phyloP scores from a whole-genome alignment of 2,329 filamentous ascomycete genomes.

The Chrysoporthe deuterocubensis region DNA sequence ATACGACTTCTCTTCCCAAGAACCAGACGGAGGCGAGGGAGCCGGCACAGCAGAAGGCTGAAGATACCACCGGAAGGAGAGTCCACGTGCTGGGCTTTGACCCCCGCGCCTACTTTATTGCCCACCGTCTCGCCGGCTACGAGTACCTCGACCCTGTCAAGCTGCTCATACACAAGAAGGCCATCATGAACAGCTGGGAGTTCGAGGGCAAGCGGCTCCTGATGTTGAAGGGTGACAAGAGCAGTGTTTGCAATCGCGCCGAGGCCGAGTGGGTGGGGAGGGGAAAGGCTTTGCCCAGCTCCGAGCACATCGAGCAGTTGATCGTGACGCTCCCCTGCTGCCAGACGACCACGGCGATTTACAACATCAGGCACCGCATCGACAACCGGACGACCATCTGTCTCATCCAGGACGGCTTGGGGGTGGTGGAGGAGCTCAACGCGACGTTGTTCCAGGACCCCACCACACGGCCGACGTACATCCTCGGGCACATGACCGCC shows the following conservation, averaged over 20 bases:
- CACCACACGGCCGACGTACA: constrained; percentile 70
- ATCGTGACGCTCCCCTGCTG: constrained; percentile 39
- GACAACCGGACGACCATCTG: constrained; percentile 41
- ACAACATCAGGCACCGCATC: constrained; percentile 36
- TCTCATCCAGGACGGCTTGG: constrained; percentile 56
- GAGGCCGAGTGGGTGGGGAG: constrained; percentile 33
- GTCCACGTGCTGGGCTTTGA: constrained; percentile 28
- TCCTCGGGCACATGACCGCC: constrained; percentile 67
- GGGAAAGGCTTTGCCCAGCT: constrained; percentile 18
- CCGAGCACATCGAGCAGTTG: constrained; percentile 34
- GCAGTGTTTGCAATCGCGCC: constrained; percentile 28
- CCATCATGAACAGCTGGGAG: constrained; percentile 35
- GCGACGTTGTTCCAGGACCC: constrained; percentile 70
- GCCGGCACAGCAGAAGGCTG: constrained; percentile 2
- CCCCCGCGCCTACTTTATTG: constrained; percentile 33
- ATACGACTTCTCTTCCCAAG: constrained; percentile 10
- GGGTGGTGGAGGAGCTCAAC: constrained; percentile 79
- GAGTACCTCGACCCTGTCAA: constrained; percentile 36
- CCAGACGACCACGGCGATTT: constrained; percentile 33
- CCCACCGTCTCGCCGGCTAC: constrained; percentile 37
- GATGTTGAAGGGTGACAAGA: constrained; percentile 29
- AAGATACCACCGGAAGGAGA: constrained; percentile 7
- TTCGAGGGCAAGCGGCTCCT: constrained; percentile 29
- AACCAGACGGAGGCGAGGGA: not conserved
- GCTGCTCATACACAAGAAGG: constrained; percentile 34